Evolutionary conservation across 768 basidiomycete genomes (phyloP).

Genomic region (Heimioporus sp.): DNA sequence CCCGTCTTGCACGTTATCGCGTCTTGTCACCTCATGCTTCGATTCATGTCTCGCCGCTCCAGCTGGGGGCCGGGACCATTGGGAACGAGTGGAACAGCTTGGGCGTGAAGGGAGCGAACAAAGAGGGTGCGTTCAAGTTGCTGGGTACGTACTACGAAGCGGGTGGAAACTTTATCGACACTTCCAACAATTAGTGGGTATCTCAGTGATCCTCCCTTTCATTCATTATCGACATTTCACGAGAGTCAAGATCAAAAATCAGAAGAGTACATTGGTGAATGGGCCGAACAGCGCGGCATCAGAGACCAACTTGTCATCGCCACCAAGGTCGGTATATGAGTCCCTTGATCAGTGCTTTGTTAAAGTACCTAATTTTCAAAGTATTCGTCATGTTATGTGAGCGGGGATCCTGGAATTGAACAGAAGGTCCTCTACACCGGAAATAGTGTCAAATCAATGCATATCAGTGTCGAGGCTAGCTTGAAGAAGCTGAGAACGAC

Average conservation of each 20-base stretch:
- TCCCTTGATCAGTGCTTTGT: too few species aligned
- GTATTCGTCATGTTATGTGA: slow-evolving; percentile 20
- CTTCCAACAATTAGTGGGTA: slow-evolving; percentile 43
- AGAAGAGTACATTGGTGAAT: slow-evolving; percentile 52
- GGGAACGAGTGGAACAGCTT: slow-evolving; percentile 36
- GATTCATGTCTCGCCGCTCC: slow-evolving; percentile 42
- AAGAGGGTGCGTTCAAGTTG: slow-evolving; percentile 43
- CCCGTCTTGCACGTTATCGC: slow-evolving; percentile 33
- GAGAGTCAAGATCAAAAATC: slow-evolving; percentile 53
- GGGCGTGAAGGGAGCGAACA: slow-evolving; percentile 39
- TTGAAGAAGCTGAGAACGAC: slow-evolving; percentile 52
- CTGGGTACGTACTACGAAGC: slow-evolving; percentile 43
- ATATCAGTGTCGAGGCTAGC: slow-evolving; percentile 28
- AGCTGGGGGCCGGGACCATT: slow-evolving; percentile 43
- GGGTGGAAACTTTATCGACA: slow-evolving; percentile 51
- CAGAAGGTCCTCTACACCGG: slow-evolving; percentile 32
- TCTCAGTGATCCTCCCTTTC: not conserved
- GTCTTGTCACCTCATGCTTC: slow-evolving; percentile 36
- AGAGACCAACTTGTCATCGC: slow-evolving; percentile 51
- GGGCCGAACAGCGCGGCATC: slow-evolving; percentile 42
- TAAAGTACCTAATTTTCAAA: not conserved
- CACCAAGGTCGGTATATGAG: slow-evolving; percentile 33
- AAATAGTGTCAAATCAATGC: slow-evolving; percentile 36
- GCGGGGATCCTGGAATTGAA: slow-evolving; percentile 9
- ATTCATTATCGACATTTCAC: not conserved